phyloP scores from a whole-genome alignment of 2,329 filamentous ascomycete species.

The Coniochaeta pulveracea region DNA sequence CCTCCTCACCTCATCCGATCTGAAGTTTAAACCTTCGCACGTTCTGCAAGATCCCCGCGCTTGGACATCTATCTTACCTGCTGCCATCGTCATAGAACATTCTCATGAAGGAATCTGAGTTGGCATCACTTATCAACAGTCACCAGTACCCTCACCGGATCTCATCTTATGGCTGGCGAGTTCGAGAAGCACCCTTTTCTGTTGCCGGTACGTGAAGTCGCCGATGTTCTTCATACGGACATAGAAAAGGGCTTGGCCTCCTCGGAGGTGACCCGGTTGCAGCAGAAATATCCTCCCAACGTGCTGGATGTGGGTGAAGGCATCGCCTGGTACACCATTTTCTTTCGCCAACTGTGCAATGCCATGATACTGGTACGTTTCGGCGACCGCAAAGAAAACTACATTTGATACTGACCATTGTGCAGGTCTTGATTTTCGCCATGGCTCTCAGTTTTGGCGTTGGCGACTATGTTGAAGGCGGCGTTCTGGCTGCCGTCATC shows the following conservation, averaged over 20 bases:
- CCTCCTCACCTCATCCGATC: too few relatives aligned
- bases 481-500: slow-evolving; percentile 22
- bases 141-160: slow-evolving; percentile 6
- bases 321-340: slow-evolving; percentile 60
- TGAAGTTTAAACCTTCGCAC: too few relatives aligned
- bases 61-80: neutral
- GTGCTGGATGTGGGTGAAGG: slow-evolving; percentile 58
- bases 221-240: slow-evolving; percentile 48
- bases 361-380: slow-evolving; percentile 59
- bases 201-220: slow-evolving; percentile 50
- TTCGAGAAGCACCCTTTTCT: slow-evolving; percentile 48
- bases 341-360: slow-evolving; percentile 63
- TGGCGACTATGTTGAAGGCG: slow-evolving; percentile 28
- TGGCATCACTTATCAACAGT: slow-evolving; percentile 6
- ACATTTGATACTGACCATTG: neutral
- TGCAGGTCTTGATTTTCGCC: slow-evolving; percentile 64
- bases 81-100: slow-evolving; percentile 2
- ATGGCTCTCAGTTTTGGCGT: slow-evolving; percentile 63
- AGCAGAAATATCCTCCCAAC: slow-evolving; percentile 52
- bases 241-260: slow-evolving; percentile 56
- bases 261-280: slow-evolving; percentile 45
- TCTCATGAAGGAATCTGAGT: too few relatives aligned
- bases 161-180: slow-evolving; percentile 28
- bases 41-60: neutral
- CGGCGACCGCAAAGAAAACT: neutral